A percentile compares a stretch with the other conserved stretches of the same genome.
phyloP scores from a whole-genome alignment of 2,329 filamentous ascomycete genomes.

The Emmonsia crescens region DNA sequence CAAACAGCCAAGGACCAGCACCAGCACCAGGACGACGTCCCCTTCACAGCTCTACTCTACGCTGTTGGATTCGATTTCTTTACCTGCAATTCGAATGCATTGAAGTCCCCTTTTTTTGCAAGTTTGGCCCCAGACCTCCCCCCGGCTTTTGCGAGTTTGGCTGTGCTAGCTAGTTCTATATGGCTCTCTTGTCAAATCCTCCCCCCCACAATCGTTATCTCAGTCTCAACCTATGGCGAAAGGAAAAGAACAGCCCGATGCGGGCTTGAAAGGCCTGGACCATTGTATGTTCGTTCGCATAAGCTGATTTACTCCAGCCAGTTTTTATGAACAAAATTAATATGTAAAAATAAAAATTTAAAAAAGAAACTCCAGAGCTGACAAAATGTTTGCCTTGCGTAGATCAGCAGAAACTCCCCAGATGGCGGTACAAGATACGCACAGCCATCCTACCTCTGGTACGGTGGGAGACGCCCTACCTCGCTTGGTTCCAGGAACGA shows the following conservation, averaged over 20 bases:
- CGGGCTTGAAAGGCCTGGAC: slow-evolving; percentile 68
- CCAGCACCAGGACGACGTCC: background rate
- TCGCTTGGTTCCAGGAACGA: slow-evolving; percentile 72
- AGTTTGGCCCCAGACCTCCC: background rate
- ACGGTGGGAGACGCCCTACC: slow-evolving; percentile 88
- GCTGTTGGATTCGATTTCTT: background rate
- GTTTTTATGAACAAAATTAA: too few species aligned
- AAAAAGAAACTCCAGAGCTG: background rate
- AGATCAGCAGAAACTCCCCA: slow-evolving; percentile 75
- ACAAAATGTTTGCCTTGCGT: slow-evolving; percentile 6
- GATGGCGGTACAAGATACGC: slow-evolving; percentile 80
- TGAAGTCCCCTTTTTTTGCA: background rate
- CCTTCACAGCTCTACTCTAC: background rate
- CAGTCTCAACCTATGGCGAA: slow-evolving; percentile 27
- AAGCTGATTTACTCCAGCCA: slow-evolving; percentile 3
- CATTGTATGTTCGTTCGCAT: slow-evolving; percentile 45
- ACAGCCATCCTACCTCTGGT: slow-evolving; percentile 75
- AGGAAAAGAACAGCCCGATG: slow-evolving; percentile 37
- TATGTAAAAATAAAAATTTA: too few species aligned
- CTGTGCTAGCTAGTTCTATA: background rate
- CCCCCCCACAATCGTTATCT: slow-evolving; percentile 5
- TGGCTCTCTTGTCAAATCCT: slow-evolving; percentile 6
- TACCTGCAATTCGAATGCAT: background rate
- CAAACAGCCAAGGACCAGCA: too few species aligned
- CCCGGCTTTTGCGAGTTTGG: background rate